These are phyloP conservation scores for Euphorbia peplus DNA, from an alignment of 345 rosid genomes.

Conservation along the genomic window DNA sequence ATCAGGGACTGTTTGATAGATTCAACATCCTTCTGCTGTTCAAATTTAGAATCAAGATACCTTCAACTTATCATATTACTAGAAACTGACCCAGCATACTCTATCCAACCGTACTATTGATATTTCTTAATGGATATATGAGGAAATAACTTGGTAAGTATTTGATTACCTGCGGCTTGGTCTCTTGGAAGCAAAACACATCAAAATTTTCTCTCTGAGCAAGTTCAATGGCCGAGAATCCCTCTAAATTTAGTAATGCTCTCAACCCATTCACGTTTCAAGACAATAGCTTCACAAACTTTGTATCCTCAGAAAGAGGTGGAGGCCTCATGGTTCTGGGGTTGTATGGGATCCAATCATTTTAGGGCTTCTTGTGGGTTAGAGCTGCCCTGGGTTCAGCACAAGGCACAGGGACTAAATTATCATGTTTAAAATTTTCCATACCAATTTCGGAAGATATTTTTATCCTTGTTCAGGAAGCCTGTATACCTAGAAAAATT, in stretches of 20 bases:
- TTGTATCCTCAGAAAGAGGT: conserved; percentile 42
- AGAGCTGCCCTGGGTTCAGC: conserved; percentile 87
- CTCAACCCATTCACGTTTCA: conserved; percentile 96
- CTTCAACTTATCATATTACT: not conserved
- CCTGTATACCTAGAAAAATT: conserved; percentile 34
- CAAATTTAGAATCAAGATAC: too few species aligned
- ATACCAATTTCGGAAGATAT: conserved; percentile 26
- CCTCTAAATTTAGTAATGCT: conserved; percentile 66
- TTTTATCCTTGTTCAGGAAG: conserved; percentile 29
- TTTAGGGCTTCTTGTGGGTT: conserved; percentile 89
- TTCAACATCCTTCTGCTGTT: too few species aligned
- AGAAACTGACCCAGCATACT: not conserved
- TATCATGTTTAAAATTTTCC: conserved; percentile 25
- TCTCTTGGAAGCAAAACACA: too few species aligned
- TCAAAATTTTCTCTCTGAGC: too few species aligned
- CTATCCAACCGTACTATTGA: too few species aligned
- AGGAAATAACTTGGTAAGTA: too few species aligned
- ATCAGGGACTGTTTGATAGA: too few species aligned
- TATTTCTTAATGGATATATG: too few species aligned
- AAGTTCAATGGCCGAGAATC: too few species aligned
- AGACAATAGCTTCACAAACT: conserved; percentile 65
- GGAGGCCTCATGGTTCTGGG: conserved; percentile 77
- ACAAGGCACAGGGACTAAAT: conserved; percentile 26
- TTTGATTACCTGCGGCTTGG: too few species aligned
- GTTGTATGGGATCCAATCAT: conserved; percentile 77